Base-by-base conservation (phyloP, 257 asterid species). In the Ballota nigra region DNA sequence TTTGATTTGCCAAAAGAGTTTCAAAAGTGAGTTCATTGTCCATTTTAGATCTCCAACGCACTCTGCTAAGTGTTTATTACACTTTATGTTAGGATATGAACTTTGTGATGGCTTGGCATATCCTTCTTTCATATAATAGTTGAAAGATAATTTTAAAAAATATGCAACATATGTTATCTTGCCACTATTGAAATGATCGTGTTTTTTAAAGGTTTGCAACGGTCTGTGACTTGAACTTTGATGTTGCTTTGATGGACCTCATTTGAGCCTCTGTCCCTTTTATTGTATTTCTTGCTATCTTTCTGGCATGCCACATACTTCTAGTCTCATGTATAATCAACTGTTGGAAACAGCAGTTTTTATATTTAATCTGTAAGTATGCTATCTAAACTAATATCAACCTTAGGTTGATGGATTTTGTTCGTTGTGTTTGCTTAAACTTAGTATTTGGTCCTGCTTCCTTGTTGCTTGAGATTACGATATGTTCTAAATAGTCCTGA, bases 1-100 rank as follows among this genome's bases (percentile, higher is more conserved):
- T 84, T 86, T 74, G 77, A 84, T 76, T 76, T 94, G 79, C 88
- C 92, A 57, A 75, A 74, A 53, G 92, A 88, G 79, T 81, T 79
- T 74, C 96, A 80, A 45, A 78, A 86, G 98, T 90, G 76, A 86
- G 97, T 82, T 57, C 8, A 16, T 34, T 74, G 41, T 28, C 51
- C 73, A n/a, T 59, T 72, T 22, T 18, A n/a, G 15, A 31, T 64
- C 33, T n/a, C 18, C 29, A 9, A 41, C 29, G 4, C 56, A 8
- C 19, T 19, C 26, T 51, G 58, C 19, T 19, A 2, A 19, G 16
- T 53, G 33, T 22, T 33, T 52, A 2, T 68, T 28, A 3, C 40
- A 15, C 75, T 64, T 36, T 51, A 57, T 58, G 33, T 68, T 19
- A 41, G 28, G 38, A 8, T 55, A 16, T 33, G 52, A 55, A 45